Evolutionary conservation across 768 basidiomycete species (phyloP), one percentile per base, ranked within the genome.

Genomic region (Rhizopogon rudus): DNA sequence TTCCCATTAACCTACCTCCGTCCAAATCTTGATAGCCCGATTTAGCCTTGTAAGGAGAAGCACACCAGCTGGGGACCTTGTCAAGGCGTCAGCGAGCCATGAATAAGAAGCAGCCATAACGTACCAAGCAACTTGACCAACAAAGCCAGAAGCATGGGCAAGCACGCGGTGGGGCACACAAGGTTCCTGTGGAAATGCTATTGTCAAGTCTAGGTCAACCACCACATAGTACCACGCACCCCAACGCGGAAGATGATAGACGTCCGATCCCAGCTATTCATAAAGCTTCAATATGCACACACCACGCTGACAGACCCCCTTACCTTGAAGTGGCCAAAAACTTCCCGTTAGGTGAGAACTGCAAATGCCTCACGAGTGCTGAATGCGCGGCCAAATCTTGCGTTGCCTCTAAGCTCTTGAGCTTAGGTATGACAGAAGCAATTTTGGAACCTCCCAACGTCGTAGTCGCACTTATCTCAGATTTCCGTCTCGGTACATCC

Each of bases 261-360:
- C 6, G 86, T 88, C 59, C 82, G 72, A 64, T 88, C 87, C 87
- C 87, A 89, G 61, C 86, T 86, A 58, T 40, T 31, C 7, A 3
- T 9, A 35, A 25, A 28, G 16, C 8, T 56, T 41, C 31, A 43
- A 44, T 14, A 9, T 25, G 40, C n/a, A 13, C 9, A 53, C 29
- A n/a, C 31, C 43, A 40, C 2, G 49, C 57, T n/a, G 4, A 49
- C 17, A 44, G 51, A 14, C 40, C 12, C 35, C 3, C 71, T 48
- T 61, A 84, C 80, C 85, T 86, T 29, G 86, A 86, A 4, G 87
- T 89, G 3, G 87, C 88, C 60, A 91, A 65, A 63, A 80, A 87
- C 64, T 77, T 82, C 17, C 88, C 88, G 66, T 88, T 81, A 1
- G 87, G 87, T 1, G 86, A 88, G 70, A 90, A 91, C 65, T 88